These are phyloP conservation scores for Nicotiana otophora DNA, from an alignment of 257 asterid species.

Conservation along the genomic window DNA sequence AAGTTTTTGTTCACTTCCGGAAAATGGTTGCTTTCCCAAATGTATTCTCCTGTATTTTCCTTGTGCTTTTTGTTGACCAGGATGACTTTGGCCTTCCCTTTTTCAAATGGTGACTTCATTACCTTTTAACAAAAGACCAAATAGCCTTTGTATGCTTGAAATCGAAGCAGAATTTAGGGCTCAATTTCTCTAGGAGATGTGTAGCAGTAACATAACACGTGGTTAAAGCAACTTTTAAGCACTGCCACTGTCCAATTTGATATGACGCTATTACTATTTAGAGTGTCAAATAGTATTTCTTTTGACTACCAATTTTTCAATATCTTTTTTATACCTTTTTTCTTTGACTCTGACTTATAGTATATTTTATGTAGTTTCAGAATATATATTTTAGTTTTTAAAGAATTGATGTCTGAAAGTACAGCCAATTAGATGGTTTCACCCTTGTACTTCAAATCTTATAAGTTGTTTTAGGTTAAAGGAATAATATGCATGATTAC, in stretches of 20 bases:
- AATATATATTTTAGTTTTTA: background rate
- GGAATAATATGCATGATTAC: background rate
- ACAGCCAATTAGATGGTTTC: background rate
- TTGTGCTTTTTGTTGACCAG: background rate
- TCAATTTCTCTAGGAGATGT: background rate
- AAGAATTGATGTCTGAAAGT: background rate
- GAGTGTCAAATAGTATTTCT: background rate
- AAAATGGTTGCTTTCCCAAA: background rate
- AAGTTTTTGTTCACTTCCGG: background rate
- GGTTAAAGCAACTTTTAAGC: background rate
- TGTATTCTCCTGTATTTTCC: background rate
- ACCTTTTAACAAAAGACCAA: background rate
- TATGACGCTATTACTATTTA: background rate
- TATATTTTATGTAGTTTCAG: background rate
- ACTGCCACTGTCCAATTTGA: background rate
- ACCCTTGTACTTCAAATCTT: background rate
- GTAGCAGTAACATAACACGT: background rate
- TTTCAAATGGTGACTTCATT: background rate
- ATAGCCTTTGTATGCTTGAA: background rate
- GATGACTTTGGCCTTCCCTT: background rate
- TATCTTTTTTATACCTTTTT: too few species aligned
- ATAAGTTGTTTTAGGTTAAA: background rate
- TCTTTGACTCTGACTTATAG: background rate
- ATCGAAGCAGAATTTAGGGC: background rate
- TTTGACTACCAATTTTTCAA: background rate